These are phyloP conservation scores for Calonectria hawksworthii DNA, from an alignment of 2,329 filamentous ascomycete genomes.

Conservation along the genomic window DNA sequence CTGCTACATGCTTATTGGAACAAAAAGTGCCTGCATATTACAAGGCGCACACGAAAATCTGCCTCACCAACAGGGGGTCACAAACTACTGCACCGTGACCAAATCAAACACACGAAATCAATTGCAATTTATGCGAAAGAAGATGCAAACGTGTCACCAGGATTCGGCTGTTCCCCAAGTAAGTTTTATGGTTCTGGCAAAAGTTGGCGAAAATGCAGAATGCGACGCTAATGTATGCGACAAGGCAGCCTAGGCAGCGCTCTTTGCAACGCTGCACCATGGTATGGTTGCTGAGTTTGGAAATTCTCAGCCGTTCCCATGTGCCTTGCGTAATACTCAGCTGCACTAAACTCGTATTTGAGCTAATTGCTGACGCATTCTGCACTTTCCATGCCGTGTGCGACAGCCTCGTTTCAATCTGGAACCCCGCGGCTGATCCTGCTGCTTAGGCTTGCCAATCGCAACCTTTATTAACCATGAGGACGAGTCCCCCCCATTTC, in stretches of 20 bases:
- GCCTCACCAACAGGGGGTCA: neutral
- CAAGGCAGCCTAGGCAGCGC: neutral
- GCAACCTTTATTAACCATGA: neutral
- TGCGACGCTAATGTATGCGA: neutral
- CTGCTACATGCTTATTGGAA: neutral
- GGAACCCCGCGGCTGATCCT: neutral
- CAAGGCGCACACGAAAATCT: neutral
- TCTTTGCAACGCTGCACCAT: neutral
- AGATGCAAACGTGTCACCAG: neutral
- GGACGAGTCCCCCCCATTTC: neutral
- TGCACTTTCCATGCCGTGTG: neutral
- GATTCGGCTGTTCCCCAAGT: neutral
- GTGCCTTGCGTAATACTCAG: neutral
- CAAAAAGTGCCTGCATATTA: neutral
- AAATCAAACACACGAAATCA: neutral
- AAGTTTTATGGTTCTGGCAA: neutral
- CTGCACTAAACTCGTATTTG: neutral
- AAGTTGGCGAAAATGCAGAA: neutral
- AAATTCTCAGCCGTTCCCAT: neutral
- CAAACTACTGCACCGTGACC: neutral
- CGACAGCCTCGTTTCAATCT: neutral
- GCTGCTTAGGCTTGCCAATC: neutral
- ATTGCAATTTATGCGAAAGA: neutral
- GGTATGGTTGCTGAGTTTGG: neutral
- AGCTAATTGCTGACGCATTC: neutral